Base-by-base conservation (phyloP, 148 eudicot genomes). In the Chenopodium formosanum region DNA sequence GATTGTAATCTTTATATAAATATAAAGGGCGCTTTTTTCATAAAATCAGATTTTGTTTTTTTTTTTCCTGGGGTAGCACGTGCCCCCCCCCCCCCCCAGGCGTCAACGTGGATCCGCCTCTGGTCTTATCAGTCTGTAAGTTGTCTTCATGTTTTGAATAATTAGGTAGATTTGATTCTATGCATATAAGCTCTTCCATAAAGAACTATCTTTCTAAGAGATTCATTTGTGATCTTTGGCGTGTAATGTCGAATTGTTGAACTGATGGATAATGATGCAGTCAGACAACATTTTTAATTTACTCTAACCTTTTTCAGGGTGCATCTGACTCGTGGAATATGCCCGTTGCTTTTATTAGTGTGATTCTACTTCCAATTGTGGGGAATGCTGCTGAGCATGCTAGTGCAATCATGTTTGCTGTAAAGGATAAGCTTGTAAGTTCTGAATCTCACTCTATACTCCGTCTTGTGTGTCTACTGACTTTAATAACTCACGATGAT, bases 311-410 rank as follows among this genome's bases (percentile, higher is more conserved):
- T 56, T 84, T 87, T 48, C 89, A 94, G 98, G 98, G 98, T 79
- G 94, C 98, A 76, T 94, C 98, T 58, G 97, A 90, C 63, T 87
- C 94, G 5, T 87, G 87, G 95, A 89, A 91, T 84, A 89, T 94
- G 87, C 94, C 98, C 7, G 90, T 92, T 46, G 86, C 95, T 71
- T 94, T 94, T 87, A 94, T 94, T 46, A 94, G 98, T 80, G 97
- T 94, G 73, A 94, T 95, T 85, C 84, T 94, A 84, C 97, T 92
- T 86, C 98, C 99, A 74, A 92, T 95, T 81, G 97, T 93, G 7
- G 97, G 97, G 20, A 94, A 95, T 81, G 99, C 99, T 77, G 97
- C 98, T 73, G 98, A 92, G 84, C 97, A 94, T 89, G 99, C 97
- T 13, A 94, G 97, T 88, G 97, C 99, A 62, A 92, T 95, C 80